phyloP scores from a whole-genome alignment of 1,139 yeast genomes.

The Blastobotrys aristatus region DNA sequence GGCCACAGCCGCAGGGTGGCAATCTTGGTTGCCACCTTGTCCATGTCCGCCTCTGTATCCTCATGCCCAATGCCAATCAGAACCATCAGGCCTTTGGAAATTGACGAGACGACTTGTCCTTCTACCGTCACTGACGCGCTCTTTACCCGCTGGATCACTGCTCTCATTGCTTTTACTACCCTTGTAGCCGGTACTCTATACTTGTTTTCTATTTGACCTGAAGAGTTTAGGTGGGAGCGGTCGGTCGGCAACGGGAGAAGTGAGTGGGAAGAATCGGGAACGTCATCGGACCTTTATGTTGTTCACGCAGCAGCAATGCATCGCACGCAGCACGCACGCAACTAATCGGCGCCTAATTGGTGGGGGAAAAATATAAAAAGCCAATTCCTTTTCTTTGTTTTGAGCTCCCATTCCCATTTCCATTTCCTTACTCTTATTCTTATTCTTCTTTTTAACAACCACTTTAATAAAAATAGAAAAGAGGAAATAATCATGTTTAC shows the following conservation, averaged over 20 bases:
- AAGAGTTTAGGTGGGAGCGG: no score
- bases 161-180: constrained; percentile 59
- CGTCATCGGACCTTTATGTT: neutral
- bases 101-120: constrained; percentile 61
- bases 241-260: no score
- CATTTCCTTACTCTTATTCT: neutral
- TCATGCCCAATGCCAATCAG: constrained; percentile 77
- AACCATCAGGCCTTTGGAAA: constrained; percentile 68
- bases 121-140: constrained; percentile 85
- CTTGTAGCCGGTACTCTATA: no score
- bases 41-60: constrained; percentile 71
- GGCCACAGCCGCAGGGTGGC: constrained; percentile 67
- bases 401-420: neutral
- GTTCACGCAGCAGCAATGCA: no score
- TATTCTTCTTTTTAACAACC: neutral
- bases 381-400: neutral
- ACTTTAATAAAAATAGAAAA: neutral
- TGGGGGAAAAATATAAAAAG: no score
- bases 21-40: constrained; percentile 62
- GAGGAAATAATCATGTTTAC: no score
- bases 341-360: no score
- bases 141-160: constrained; percentile 83
- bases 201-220: no score
- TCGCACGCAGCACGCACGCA: no score
- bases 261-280: neutral